Evolutionary conservation across 768 basidiomycete species (phyloP), one percentile per base, ranked within the genome.

Genomic region (Pleurotus sapidus): DNA sequence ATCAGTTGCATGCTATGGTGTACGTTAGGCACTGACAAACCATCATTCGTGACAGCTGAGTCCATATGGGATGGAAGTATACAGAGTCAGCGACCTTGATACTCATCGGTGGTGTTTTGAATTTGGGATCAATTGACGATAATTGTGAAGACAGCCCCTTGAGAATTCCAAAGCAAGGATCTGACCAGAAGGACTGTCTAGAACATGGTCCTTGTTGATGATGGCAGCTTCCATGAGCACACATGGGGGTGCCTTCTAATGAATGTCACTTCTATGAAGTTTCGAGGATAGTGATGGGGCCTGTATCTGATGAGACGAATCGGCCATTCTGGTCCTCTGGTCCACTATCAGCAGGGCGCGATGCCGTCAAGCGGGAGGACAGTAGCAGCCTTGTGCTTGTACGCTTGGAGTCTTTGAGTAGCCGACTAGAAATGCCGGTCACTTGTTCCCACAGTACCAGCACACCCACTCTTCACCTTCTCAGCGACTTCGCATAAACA

Each of bases 371-470:
- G 49, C 30, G 30, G 30, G 30, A 34, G 30, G 30, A 34, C 30
- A 11, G 30, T 34, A 3, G 30, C 30, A 34, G 30, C 30, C 30
- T 34, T 34, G 30, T 34, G 30, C 30, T 34, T 34, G 30, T 1
- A 34, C 30, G 30, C 30, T 34, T 34, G 30, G 9, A 34, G 30
- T 27, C 24, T 15, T 53, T 42, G 37, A 24, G 39, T 39, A 54
- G 51, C 37, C 38, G 37, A 54, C 24, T 39, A 54, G 15, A 54
- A 37, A 24, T 54, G 24, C 51, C 51, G 51, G n/a, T 54, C 46
- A 25, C 11, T 15, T 15, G 14, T 50, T 50, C 49, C 27, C 49
- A 49, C 49, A 30, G 25, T 50, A n/a, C 30, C 30, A 34, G 9
- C 30, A 8, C 30, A 34, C 30, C 27, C 27, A 20, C 20, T 20